phyloP scores from a whole-genome alignment of 2,329 filamentous ascomycete genomes.

The Beauveria australis region DNA sequence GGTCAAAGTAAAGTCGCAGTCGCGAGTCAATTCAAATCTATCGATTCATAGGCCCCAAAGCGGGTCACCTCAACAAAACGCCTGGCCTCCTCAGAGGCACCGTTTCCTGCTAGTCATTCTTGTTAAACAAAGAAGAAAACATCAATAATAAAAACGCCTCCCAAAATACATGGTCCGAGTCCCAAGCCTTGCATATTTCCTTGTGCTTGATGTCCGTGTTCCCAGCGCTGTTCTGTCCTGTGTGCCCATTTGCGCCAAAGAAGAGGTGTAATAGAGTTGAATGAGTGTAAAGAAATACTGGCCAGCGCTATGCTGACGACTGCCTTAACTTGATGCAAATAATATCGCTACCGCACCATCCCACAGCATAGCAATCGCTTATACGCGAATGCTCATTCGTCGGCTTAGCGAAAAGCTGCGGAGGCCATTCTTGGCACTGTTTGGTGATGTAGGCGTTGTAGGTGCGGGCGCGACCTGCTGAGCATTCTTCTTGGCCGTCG shows the following conservation, averaged over 20 bases:
- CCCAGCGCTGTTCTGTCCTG: constrained; percentile 6
- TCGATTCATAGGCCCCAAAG: constrained; percentile 3
- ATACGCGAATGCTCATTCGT: constrained; percentile 12
- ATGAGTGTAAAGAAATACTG: not conserved
- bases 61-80: constrained; percentile 5
- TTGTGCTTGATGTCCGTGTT: not conserved
- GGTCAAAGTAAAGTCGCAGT: not conserved
- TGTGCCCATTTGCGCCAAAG: constrained; percentile 3
- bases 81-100: constrained; percentile 1
- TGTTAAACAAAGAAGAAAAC: not conserved
- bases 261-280: not conserved
- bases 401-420: constrained; percentile 10
- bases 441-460: constrained; percentile 13
- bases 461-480: not conserved
- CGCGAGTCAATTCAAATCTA: constrained; percentile 6
- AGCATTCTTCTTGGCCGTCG: constrained; percentile 35
- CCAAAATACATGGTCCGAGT: not conserved
- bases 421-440: constrained; percentile 3
- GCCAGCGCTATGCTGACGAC: not conserved
- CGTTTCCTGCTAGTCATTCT: constrained; percentile 1
- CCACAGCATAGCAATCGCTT: not conserved
- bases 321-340: not conserved
- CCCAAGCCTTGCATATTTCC: not conserved
- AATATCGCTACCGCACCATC: not conserved
- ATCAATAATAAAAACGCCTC: not conserved